phyloP scores from a whole-genome alignment of 2,329 filamentous ascomycete species.

The Emergomyces pasteurianus region DNA sequence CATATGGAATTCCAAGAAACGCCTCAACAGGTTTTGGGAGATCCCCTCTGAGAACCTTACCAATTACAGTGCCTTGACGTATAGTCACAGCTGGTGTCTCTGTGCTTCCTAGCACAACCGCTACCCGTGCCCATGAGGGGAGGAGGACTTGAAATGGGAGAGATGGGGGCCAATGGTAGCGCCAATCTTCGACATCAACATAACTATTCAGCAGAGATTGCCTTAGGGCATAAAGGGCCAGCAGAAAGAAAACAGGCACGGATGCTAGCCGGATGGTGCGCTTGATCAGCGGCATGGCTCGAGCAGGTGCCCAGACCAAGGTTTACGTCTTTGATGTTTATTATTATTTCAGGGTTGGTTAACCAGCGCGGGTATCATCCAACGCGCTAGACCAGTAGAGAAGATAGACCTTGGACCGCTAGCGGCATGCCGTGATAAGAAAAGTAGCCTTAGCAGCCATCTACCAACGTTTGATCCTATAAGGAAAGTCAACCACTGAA shows the following conservation, averaged over 20 bases:
- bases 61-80: constrained; percentile 21
- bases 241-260: not conserved
- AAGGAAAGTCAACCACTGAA: not conserved
- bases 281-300: not conserved
- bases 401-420: not conserved
- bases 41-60: constrained; percentile 15
- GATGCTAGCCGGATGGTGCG: not conserved
- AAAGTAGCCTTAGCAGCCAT: not conserved
- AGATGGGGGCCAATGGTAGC: not conserved
- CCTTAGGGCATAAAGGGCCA: not conserved
- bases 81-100: constrained; percentile 11
- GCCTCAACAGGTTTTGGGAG: constrained; percentile 21
- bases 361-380: no score
- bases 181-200: not conserved
- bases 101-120: constrained; percentile 20
- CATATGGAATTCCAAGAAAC: constrained; percentile 42
- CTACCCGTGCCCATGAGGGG: not conserved
- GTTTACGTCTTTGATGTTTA: not conserved
- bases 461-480: not conserved
- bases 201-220: not conserved
- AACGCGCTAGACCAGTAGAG: not conserved
- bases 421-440: not conserved
- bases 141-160: not conserved
- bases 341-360: no score
- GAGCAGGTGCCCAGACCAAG: not conserved